These are phyloP conservation scores for Dactylellina parvicollis DNA, from an alignment of 2,329 filamentous ascomycete species.

Conservation along the genomic window DNA sequence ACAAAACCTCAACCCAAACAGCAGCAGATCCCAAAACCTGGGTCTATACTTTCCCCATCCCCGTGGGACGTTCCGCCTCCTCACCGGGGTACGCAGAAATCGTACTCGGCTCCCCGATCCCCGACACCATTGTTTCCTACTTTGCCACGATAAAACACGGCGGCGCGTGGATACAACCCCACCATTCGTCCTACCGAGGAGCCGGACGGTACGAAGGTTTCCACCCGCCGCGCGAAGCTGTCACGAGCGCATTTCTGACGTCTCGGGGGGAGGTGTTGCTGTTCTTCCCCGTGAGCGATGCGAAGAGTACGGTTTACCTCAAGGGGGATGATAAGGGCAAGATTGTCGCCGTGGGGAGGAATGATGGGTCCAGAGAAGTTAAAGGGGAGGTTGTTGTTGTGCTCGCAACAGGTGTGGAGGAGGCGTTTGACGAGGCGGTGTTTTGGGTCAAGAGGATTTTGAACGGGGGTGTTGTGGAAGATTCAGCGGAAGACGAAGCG, in stretches of 20 bases:
- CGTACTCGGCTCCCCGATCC: slow-evolving; percentile 2
- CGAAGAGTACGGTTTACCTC: slow-evolving; percentile 32
- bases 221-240: slow-evolving; percentile 21
- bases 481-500: neutral
- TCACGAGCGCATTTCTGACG: slow-evolving; percentile 38
- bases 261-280: slow-evolving; percentile 30
- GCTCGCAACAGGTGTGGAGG: slow-evolving; percentile 21
- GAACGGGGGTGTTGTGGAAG: neutral
- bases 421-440: slow-evolving; percentile 35
- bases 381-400: slow-evolving; percentile 37
- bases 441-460: slow-evolving; percentile 40
- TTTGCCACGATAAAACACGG: slow-evolving; percentile 51
- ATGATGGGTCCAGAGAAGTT: slow-evolving; percentile 14
- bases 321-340: slow-evolving; percentile 30
- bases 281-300: slow-evolving; percentile 34
- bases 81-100: slow-evolving; percentile 27
- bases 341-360: slow-evolving; percentile 38
- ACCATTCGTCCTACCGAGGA: slow-evolving; percentile 23
- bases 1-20: neutral
- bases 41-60: slow-evolving; percentile 40
- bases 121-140: slow-evolving; percentile 20
- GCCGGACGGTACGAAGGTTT: slow-evolving; percentile 31
- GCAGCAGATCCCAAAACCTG: slow-evolving; percentile 24
- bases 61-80: neutral
- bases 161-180: slow-evolving; percentile 40